Evolutionary conservation across 805 yeast species (phyloP), one percentile per base, ranked within the genome.

Genomic region (fission yeast (Schizosaccharomyces pombe)): DNA sequence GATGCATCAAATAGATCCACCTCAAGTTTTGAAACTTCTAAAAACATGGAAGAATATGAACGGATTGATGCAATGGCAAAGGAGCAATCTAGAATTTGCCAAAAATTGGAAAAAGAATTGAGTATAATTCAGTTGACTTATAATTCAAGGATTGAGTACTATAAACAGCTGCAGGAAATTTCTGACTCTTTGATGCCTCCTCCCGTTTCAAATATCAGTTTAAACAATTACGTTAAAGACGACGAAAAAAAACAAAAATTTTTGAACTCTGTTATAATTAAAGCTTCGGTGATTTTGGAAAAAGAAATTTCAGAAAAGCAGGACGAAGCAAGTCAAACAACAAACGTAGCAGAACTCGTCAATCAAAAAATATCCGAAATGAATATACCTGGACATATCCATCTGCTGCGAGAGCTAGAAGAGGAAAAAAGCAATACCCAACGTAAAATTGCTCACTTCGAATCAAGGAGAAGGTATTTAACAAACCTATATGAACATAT

Each of bases 61-160:
- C 30, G 14, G 26, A 12, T 19, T 1, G 26, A 43, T 26, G 30
- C 19, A 43, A 16, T 43, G 19, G 14, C 30, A 12, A 43, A 34
- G 26, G 63, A 63, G 14, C 78, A 78, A 59, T 70, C 71, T 56
- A 66, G 69, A 31, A 65, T 72, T 19, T 59, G 71, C 32, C 63
- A 63, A 0, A 61, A 64, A 9, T 59, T 76, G 47, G 72, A 72
- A 31, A 71, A 72, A 40, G 81, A 75, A 57, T 61, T 74, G 12
- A 70, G 75, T 43, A 72, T 74, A 22, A 68, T 70, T 47, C 77
- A 85, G 58, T 73, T 74, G 32, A 73, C 83, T 0, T 89, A 79
- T 67, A 91, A 89, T 65, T 69, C 79, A n/a, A 77, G 89, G 54
- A 74, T 89, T 39, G 82, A 75, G 47, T 91, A 87, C 64, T 91